These are phyloP conservation scores for Ogataea nonfermentans DNA, from an alignment of 805 yeast species.

Conservation along the genomic window DNA sequence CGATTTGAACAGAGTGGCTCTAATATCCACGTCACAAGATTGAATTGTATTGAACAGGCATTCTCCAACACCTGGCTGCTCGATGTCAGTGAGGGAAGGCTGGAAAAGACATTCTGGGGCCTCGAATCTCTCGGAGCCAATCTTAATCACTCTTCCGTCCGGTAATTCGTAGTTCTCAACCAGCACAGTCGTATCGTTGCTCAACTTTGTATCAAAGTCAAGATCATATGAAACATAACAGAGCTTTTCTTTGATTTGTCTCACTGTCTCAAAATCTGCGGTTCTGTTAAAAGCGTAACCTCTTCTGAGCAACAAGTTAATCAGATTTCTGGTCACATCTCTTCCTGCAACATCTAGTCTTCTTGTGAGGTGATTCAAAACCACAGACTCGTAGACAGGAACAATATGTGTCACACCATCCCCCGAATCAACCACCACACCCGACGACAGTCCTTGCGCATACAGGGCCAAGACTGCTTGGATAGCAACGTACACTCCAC, in stretches of 20 bases:
- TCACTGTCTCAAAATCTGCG: constrained; percentile 97
- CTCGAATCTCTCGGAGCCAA: constrained; percentile 93
- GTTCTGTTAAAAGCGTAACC: constrained; percentile 98
- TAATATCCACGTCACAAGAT: constrained; percentile 90
- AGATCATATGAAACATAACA: constrained; percentile 95
- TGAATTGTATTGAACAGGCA: constrained; percentile 88
- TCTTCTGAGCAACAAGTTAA: constrained; percentile 85
- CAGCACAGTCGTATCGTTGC: constrained; percentile 92
- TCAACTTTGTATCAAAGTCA: constrained; percentile 80
- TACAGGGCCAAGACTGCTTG: constrained; percentile 98
- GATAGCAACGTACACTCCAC: constrained; percentile 92
- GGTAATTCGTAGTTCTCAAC: constrained; percentile 93
- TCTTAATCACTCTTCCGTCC: constrained; percentile 90
- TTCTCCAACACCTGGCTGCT: constrained; percentile 97
- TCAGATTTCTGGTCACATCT: constrained; percentile 95
- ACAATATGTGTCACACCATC: constrained; percentile 99
- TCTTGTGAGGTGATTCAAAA: constrained; percentile 88
- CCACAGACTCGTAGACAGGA: constrained; percentile 96
- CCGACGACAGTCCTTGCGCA: constrained; percentile 94
- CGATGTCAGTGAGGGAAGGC: constrained; percentile 91
- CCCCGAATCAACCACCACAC: constrained; percentile 98
- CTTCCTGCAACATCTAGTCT: constrained; percentile 97
- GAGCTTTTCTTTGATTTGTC: constrained; percentile 94
- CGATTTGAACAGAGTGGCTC: constrained; percentile 84
- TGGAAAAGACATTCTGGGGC: constrained; percentile 98